Evolutionary conservation across 163 green algal species (phyloP).

Genomic region (Scenedesmus sp.): DNA sequence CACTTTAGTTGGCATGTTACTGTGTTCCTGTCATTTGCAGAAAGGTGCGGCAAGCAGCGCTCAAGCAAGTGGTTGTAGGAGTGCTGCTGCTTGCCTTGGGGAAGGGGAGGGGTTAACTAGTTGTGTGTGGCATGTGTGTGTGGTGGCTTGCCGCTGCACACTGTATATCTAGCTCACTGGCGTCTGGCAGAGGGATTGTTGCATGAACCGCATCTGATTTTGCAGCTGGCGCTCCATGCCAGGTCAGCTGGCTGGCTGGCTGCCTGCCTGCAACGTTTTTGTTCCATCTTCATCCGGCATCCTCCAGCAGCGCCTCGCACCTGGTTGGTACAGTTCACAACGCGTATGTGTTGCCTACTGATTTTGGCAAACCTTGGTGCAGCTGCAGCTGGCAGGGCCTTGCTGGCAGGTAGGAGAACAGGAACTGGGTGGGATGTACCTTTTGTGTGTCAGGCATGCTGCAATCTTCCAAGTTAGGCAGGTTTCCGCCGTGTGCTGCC

Average conservation of each 20-base stretch:
- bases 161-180: not conserved
- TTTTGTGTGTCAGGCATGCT: not conserved
- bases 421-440: not conserved
- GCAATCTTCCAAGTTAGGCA: no score
- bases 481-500: no score
- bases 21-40: not conserved
- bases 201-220: not conserved
- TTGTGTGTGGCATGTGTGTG: slow-evolving; percentile 4
- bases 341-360: not conserved
- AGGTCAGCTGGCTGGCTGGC: not conserved
- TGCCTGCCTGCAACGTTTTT: not conserved
- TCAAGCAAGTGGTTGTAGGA: not conserved
- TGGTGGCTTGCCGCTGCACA: not conserved
- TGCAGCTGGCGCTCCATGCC: not conserved
- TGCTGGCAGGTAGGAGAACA: not conserved
- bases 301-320: not conserved
- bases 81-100: not conserved
- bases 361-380: not conserved
- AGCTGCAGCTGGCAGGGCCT: not conserved
- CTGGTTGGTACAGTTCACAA: not conserved
- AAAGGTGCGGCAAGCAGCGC: not conserved
- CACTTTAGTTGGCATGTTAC: not conserved
- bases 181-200: not conserved
- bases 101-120: not conserved
- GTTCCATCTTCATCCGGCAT: not conserved